These are phyloP conservation scores for Venturia carpophila DNA, from an alignment of 2,329 filamentous ascomycete species.

Conservation along the genomic window DNA sequence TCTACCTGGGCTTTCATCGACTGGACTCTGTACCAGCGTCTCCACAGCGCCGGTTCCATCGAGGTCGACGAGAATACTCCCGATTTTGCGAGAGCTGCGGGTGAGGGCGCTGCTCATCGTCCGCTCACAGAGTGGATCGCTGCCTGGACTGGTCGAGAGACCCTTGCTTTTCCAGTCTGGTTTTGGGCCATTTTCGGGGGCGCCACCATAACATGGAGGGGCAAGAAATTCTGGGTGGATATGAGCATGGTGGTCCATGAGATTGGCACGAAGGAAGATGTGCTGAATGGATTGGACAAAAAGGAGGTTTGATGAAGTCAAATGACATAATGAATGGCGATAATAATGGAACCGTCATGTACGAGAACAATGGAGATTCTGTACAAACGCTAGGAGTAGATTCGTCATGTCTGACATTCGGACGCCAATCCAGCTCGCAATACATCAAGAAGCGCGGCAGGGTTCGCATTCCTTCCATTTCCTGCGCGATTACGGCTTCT, in stretches of 20 bases:
- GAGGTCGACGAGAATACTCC: constrained; percentile 67
- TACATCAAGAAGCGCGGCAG: no score
- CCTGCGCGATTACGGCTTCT: no score
- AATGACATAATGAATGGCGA: background rate
- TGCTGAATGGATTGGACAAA: background rate
- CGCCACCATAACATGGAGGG: constrained; percentile 79
- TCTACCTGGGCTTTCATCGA: constrained; percentile 67
- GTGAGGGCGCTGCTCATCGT: constrained; percentile 39
- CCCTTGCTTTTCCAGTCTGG: constrained; percentile 83
- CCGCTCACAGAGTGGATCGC: constrained; percentile 63
- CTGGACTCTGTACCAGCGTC: constrained; percentile 60
- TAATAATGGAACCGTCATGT: background rate
- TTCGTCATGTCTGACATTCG: no score
- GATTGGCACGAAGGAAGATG: constrained; percentile 1
- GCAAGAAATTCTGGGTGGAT: constrained; percentile 70
- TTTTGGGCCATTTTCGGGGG: constrained; percentile 83
- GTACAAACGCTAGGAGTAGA: background rate
- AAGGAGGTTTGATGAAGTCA: background rate
- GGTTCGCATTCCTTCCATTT: no score
- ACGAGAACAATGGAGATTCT: background rate
- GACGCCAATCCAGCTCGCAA: no score
- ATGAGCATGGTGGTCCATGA: constrained; percentile 67
- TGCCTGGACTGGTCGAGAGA: constrained; percentile 79
- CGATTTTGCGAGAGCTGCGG: constrained; percentile 51
- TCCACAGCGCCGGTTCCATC: constrained; percentile 67